Evolutionary conservation across 176 grass and related monocot species (phyloP), one percentile per base, ranked within the genome.

Genomic region (bread wheat (Triticum aestivum)): DNA sequence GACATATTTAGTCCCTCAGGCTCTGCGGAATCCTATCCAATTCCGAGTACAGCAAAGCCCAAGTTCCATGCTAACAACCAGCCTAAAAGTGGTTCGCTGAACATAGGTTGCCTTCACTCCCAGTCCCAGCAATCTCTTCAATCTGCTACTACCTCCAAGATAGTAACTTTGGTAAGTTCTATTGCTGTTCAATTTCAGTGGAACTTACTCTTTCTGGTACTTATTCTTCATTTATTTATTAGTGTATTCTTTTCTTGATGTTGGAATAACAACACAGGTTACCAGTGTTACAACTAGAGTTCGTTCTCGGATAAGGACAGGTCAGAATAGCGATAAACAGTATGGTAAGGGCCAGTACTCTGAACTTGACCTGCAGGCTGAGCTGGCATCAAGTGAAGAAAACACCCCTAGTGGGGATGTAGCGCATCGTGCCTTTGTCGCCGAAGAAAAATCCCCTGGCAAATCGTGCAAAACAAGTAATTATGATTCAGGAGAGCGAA

Each of bases 271-370:
- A 69, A 89, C 66, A 86, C 89, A 98, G 96, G 96, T 93, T 83
- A 94, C 62, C 39, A 95, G 89, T 82, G 90, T 98, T 80, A 94
- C 96, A 91, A 91, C 70, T 82, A 91, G 85, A 87, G 93, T 98
- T 62, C 69, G 82, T 77, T 94, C 88, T 73, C 90, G 79, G 26
- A 86, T 92, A 63, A 69, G n/a, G 81, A 84, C 49, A 56, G 11
- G 15, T 33, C 75, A 84, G 79, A 93, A 82, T 34, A 35, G 70
- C 41, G 58, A 27, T 2, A 84, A 94, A 54, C 88, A 26, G 26
- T 80, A 90, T 67, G 49, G 58, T 59, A 33, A 44, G 9, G 18
- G 59, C 74, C 67, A 89, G 18, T 64, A 66, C 58, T 75, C 81
- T 54, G 91, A 89, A 74, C 63, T 78, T 84, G 89, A 88, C 52